phyloP scores from a whole-genome alignment of 108 stramenopile species.

The Seminavis robusta region DNA sequence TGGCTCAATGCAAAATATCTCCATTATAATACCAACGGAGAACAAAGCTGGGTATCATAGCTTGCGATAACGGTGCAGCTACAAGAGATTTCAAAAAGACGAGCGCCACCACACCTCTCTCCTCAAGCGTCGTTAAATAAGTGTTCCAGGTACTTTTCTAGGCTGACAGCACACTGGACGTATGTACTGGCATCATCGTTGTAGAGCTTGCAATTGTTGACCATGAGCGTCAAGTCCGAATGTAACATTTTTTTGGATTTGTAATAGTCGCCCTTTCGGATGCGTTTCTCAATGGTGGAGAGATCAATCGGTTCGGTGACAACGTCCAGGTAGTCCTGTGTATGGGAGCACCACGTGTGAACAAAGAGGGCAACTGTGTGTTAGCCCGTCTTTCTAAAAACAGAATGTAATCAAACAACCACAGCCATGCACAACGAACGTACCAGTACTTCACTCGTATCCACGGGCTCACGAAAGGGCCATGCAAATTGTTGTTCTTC shows the following conservation, averaged over 20 bases:
- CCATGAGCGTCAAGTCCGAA: slow-evolving; percentile 90
- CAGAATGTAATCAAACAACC: too few species aligned
- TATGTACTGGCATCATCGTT: slow-evolving; percentile 78
- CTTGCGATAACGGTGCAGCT: too few species aligned
- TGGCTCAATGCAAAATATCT: too few species aligned
- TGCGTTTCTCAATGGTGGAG: slow-evolving; percentile 77
- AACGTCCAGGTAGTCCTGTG: slow-evolving; percentile 86
- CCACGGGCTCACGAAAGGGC: slow-evolving; percentile 94
- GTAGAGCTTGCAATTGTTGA: slow-evolving; percentile 91
- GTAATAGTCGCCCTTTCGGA: slow-evolving; percentile 84
- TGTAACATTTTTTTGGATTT: slow-evolving; percentile 71
- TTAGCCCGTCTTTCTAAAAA: too few species aligned
- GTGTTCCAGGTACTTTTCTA: slow-evolving; percentile 68
- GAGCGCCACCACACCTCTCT: too few species aligned
- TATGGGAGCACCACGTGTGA: too few species aligned
- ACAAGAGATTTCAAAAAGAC: too few species aligned
- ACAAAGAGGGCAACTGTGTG: too few species aligned
- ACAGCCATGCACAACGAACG: too few species aligned
- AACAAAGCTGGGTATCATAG: too few species aligned
- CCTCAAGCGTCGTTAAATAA: slow-evolving; percentile 39
- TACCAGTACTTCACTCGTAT: slow-evolving; percentile 75
- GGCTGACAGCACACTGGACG: slow-evolving; percentile 63
- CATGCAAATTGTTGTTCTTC: slow-evolving; percentile 90
- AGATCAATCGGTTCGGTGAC: slow-evolving; percentile 90
- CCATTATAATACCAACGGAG: too few species aligned